phyloP scores from a whole-genome alignment of 1,284 basidiomycete genomes.

The Marasmius fiardii region DNA sequence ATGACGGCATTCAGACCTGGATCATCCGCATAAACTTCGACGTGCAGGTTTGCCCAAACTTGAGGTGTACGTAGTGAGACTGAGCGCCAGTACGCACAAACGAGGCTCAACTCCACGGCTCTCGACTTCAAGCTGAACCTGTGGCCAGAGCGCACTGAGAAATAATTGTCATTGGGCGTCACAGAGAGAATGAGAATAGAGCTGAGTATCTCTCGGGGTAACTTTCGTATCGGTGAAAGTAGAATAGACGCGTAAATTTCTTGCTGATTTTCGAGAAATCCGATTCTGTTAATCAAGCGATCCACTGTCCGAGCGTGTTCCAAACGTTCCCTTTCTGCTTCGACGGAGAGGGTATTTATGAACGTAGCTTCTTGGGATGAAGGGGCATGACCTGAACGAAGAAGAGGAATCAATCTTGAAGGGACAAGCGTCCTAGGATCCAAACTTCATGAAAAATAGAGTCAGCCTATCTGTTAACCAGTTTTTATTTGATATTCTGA shows the following conservation, averaged over 20 bases:
- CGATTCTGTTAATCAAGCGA: not conserved
- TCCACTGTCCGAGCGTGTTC: not conserved
- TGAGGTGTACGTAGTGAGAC: not conserved
- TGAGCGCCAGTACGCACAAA: not conserved
- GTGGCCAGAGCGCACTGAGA: not conserved
- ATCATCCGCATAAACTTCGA: not conserved
- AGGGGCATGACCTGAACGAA: not conserved
- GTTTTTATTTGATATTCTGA: no score
- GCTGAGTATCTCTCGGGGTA: not conserved
- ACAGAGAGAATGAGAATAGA: not conserved
- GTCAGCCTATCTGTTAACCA: no score
- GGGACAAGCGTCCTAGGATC: not conserved
- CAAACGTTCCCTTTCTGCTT: not conserved
- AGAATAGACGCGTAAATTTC: not conserved
- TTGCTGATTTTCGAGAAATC: not conserved
- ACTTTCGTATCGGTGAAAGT: not conserved
- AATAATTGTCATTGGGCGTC: not conserved
- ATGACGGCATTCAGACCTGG: not conserved
- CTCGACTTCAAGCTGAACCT: not conserved
- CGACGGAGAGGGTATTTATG: not conserved
- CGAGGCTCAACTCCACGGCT: not conserved
- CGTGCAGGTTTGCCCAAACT: not conserved
- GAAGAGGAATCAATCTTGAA: not conserved
- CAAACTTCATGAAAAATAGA: no score
- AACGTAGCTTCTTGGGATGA: not conserved